These are phyloP conservation scores for Grosmannia serpens DNA, from an alignment of 2,329 filamentous ascomycete species.

Conservation along the genomic window DNA sequence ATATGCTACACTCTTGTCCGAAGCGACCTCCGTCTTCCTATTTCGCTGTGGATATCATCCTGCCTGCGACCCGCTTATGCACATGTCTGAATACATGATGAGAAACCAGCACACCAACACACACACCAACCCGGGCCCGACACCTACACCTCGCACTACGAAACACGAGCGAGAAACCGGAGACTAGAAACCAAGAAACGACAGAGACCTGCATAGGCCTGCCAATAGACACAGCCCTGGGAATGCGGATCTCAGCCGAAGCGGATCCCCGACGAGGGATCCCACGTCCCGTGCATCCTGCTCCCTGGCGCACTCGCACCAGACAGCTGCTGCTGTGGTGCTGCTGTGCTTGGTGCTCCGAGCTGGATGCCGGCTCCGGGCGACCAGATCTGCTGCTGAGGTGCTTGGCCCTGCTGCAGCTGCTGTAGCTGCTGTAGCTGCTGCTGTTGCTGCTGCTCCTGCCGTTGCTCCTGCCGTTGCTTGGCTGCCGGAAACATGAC, in stretches of 20 bases:
- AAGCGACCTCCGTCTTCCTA: not conserved
- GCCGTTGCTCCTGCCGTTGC: conserved; percentile 4
- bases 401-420: not conserved
- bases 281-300: conserved; percentile 8
- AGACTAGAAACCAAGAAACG: not conserved
- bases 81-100: not conserved
- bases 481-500: conserved; percentile 6
- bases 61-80: not conserved
- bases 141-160: too few species aligned
- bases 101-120: not conserved
- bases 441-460: not conserved
- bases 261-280: conserved; percentile 10
- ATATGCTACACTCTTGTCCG: not conserved
- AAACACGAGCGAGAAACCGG: not conserved
- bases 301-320: not conserved
- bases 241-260: conserved; percentile 7
- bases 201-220: not conserved
- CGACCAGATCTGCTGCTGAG: conserved; percentile 49
- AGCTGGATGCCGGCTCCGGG: conserved; percentile 76
- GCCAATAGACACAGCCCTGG: not conserved
- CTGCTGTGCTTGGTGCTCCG: conserved; percentile 28
- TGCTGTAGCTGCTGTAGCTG: conserved; percentile 2
- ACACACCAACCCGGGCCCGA: not conserved
- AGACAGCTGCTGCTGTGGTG: not conserved
- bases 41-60: not conserved